A percentile compares a stretch with the other conserved stretches of the same genome.
Evolutionary conservation across 768 basidiomycete species (phyloP).

Genomic region (Tylopilus felleus): DNA sequence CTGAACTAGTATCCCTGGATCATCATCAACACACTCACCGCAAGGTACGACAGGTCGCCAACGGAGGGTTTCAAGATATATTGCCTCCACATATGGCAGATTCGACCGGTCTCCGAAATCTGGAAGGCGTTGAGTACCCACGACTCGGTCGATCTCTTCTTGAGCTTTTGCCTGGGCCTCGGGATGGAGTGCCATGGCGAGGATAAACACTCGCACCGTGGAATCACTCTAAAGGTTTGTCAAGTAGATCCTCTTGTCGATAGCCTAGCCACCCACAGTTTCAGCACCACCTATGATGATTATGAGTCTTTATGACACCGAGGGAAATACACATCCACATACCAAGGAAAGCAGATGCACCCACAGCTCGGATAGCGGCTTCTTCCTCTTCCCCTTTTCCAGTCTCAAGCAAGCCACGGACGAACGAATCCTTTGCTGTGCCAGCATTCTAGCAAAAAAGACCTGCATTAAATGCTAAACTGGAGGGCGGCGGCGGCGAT

Average conservation of each 20-base stretch:
- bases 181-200: constrained; percentile 34
- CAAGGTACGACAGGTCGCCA: constrained; percentile 30
- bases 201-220: constrained; percentile 24
- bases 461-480: neutral
- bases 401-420: constrained; percentile 16
- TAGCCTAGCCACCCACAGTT: constrained; percentile 15
- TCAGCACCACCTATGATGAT: constrained; percentile 23
- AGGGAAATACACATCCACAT: neutral
- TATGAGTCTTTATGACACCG: neutral
- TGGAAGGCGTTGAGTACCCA: constrained; percentile 31
- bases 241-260: neutral
- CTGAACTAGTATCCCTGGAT: neutral
- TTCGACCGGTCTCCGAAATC: constrained; percentile 22
- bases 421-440: constrained; percentile 21
- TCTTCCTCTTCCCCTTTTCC: neutral
- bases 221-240: constrained; percentile 12
- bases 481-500: neutral
- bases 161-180: constrained; percentile 30
- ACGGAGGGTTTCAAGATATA: constrained; percentile 31
- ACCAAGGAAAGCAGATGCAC: constrained; percentile 23
- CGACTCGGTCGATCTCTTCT: constrained; percentile 30
- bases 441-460: constrained; percentile 13
- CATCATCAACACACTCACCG: constrained; percentile 17
- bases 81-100: constrained; percentile 32
- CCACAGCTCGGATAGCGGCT: constrained; percentile 23